Evolutionary conservation across 345 rosid genomes (phyloP).

Genomic region (Conringia planisiliqua): DNA sequence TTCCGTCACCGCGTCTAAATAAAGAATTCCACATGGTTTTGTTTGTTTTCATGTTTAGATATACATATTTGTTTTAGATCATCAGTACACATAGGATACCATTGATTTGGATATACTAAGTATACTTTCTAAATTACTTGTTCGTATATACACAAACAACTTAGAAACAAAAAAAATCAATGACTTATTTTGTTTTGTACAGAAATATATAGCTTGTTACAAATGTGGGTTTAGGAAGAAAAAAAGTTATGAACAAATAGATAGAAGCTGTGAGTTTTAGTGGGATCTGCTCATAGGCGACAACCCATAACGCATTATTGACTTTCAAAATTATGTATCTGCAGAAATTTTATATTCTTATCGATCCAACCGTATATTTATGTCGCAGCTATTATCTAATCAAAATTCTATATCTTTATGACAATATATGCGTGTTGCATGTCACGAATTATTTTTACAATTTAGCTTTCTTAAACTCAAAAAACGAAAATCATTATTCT

Average conservation of each 20-base stretch:
- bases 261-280: not conserved
- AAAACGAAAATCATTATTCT: not conserved
- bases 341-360: not conserved
- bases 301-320: slow-evolving; percentile 14
- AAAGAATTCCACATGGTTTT: not conserved
- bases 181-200: not conserved
- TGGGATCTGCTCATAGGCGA: not conserved
- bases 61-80: not conserved
- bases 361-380: not conserved
- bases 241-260: not conserved
- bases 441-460: not conserved
- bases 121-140: not conserved
- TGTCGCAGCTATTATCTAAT: not conserved
- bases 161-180: too few species aligned
- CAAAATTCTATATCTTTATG: not conserved
- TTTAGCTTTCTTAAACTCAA: not conserved
- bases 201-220: not conserved
- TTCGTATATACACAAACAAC: too few species aligned
- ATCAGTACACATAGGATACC: not conserved
- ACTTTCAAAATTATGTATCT: not conserved
- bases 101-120: not conserved
- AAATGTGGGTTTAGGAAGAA: not conserved
- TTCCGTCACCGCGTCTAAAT: too few species aligned
- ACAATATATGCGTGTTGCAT: not conserved
- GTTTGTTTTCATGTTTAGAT: not conserved